These are phyloP conservation scores for Pseudogymnoascus sp. DNA, from an alignment of 2,329 filamentous ascomycete species.

Conservation along the genomic window DNA sequence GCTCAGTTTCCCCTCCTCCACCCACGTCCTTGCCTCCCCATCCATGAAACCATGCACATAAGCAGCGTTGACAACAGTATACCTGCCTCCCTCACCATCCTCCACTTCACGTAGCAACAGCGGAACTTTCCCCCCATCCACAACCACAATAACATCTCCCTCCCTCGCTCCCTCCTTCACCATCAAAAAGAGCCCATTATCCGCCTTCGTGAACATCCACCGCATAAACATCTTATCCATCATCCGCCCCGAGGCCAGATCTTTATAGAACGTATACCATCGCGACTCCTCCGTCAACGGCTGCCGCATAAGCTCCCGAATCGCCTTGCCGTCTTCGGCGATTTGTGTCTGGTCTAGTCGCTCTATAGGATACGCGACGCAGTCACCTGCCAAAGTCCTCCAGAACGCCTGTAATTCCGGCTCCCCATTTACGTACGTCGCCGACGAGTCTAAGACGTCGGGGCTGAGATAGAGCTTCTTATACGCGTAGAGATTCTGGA, in stretches of 20 bases:
- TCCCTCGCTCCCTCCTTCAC: background rate
- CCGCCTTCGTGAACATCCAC: conserved; percentile 3
- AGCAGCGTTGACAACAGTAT: background rate
- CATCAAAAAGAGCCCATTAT: conserved; percentile 8
- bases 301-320: background rate
- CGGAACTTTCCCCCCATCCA: conserved; percentile 6
- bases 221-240: background rate
- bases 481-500: background rate
- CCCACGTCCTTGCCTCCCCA: background rate
- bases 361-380: conserved; percentile 13
- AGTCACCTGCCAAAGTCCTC: conserved; percentile 16
- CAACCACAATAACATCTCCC: conserved; percentile 3
- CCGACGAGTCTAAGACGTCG: background rate
- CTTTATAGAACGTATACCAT: background rate
- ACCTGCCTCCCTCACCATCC: background rate
- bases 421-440: conserved; percentile 1
- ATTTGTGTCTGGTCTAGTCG: background rate
- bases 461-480: background rate
- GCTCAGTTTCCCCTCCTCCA: background rate
- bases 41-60: background rate
- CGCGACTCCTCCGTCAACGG: background rate
- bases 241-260: background rate
- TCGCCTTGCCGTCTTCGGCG: background rate
- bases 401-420: conserved; percentile 11
- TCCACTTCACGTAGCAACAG: background rate